These are phyloP conservation scores for Lotus japonicus DNA, from an alignment of 306 rosid species.

Conservation along the genomic window DNA sequence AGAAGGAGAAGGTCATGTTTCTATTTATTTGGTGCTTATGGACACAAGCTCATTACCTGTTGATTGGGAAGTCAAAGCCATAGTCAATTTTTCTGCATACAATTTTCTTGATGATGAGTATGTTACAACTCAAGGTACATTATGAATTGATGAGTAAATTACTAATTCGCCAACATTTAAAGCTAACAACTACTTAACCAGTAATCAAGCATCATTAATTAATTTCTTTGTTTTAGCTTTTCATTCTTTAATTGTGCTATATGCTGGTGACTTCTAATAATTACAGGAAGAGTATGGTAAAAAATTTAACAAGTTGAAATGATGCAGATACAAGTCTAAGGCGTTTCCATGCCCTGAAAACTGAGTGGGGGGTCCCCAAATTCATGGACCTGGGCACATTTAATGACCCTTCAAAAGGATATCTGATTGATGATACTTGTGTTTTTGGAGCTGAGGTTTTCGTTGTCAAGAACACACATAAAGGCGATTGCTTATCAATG, in stretches of 20 bases:
- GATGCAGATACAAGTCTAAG: constrained; percentile 20
- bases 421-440: constrained; percentile 19
- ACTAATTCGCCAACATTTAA: no score
- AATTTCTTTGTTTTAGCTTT: no score
- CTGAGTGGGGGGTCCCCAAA: constrained; percentile 25
- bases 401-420: constrained; percentile 29
- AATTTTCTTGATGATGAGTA: constrained; percentile 23
- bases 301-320: neutral
- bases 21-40: constrained; percentile 19
- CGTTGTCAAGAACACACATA: neutral
- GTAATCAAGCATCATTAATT: no score
- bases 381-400: constrained; percentile 23
- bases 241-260: no score
- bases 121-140: constrained; percentile 24
- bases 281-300: no score
- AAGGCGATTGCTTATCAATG: constrained; percentile 22
- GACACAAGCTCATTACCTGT: neutral
- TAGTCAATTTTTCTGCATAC: constrained; percentile 27
- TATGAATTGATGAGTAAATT: no score
- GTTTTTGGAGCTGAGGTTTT: constrained; percentile 37
- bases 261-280: no score
- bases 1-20: constrained; percentile 30
- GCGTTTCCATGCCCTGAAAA: constrained; percentile 23
- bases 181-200: no score
- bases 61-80: constrained; percentile 37